Percentiles rank a stretch among this genome's conserved stretches.
These are phyloP conservation scores for Globisporangium radiosum DNA, from an alignment of 352 stramenopile species.

Conservation along the genomic window DNA sequence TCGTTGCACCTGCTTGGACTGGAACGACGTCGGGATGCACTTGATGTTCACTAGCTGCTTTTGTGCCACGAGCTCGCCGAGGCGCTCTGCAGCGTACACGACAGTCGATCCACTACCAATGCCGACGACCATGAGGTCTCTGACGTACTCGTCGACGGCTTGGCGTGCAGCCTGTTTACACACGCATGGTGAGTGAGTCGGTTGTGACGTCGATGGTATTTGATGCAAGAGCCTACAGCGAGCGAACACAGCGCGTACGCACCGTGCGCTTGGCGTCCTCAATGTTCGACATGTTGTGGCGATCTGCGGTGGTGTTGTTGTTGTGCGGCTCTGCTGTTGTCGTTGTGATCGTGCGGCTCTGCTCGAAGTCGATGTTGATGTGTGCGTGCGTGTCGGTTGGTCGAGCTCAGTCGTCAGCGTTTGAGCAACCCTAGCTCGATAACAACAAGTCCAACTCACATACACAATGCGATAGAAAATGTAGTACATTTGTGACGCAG, in stretches of 20 bases:
- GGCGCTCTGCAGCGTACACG: slow-evolving; percentile 95
- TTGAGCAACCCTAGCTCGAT: too few species aligned
- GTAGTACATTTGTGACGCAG: too few species aligned
- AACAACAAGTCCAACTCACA: too few species aligned
- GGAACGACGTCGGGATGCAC: slow-evolving; percentile 97
- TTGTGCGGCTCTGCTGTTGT: slow-evolving; percentile 12
- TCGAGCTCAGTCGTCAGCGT: not conserved
- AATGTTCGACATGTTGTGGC: slow-evolving; percentile 21
- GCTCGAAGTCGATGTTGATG: not conserved
- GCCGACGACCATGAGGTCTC: slow-evolving; percentile 94
- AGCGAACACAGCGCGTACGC: slow-evolving; percentile 5
- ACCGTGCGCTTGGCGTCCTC: slow-evolving; percentile 76
- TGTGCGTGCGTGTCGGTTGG: not conserved
- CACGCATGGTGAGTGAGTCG: not conserved
- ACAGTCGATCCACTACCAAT: slow-evolving; percentile 98
- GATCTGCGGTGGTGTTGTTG: not conserved
- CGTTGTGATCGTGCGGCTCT: not conserved
- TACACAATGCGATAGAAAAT: too few species aligned
- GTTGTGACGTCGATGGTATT: too few species aligned
- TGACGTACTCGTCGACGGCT: slow-evolving; percentile 91
- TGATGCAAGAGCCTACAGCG: too few species aligned
- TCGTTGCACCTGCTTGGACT: slow-evolving; percentile 85
- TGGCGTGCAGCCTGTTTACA: slow-evolving; percentile 54
- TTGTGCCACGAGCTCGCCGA: slow-evolving; percentile 91
- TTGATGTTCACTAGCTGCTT: slow-evolving; percentile 90